Evolutionary conservation across 306 rosid species (phyloP).

Genomic region (Styphnolobium japonicum): DNA sequence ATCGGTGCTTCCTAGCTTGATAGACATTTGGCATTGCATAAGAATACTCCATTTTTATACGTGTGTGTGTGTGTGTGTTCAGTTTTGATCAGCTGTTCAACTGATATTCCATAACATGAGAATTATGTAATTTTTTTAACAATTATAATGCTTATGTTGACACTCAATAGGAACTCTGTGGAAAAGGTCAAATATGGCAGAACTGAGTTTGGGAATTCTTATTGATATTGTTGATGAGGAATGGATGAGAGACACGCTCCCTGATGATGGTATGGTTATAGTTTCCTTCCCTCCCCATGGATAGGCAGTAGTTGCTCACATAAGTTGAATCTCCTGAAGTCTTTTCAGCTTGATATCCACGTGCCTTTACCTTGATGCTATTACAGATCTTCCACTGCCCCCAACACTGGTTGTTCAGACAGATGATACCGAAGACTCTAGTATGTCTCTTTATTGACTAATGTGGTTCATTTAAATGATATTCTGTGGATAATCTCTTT

Average conservation of each 20-base stretch:
- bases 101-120: not conserved
- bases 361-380: not conserved
- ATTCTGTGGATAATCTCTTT: not conserved
- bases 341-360: not conserved
- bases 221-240: slow-evolving; percentile 84
- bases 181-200: slow-evolving; percentile 48
- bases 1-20: no score
- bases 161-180: not conserved
- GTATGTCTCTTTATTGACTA: slow-evolving; percentile 39
- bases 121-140: not conserved
- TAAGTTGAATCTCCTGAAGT: not conserved
- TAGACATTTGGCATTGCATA: not conserved
- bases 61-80: not conserved
- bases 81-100: not conserved
- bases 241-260: slow-evolving; percentile 91
- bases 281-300: not conserved
- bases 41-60: not conserved
- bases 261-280: slow-evolving; percentile 60
- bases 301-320: not conserved
- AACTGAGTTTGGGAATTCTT: slow-evolving; percentile 59
- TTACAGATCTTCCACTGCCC: slow-evolving; percentile 75
- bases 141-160: not conserved
- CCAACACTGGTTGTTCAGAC: slow-evolving; percentile 69
- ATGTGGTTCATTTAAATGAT: not conserved
- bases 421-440: slow-evolving; percentile 74